A percentile compares a stretch with the other conserved stretches of the same genome.
phyloP scores from a whole-genome alignment of 2,329 filamentous ascomycete species.

The Colletotrichum eremochloae region DNA sequence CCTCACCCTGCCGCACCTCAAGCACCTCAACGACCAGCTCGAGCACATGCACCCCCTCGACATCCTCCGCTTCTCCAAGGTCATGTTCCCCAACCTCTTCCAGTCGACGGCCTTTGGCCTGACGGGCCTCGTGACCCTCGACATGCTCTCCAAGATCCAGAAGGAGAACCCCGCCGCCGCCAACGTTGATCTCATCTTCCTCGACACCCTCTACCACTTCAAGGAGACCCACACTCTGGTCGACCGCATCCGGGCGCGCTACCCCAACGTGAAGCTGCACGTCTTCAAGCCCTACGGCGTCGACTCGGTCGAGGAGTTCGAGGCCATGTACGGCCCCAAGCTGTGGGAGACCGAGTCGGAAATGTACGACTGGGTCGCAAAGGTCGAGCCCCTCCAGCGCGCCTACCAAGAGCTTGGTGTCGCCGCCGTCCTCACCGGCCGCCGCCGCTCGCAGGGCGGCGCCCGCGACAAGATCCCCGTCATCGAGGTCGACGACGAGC shows the following conservation, averaged over 20 bases:
- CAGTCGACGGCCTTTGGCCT: conserved; percentile 88
- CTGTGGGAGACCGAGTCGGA: conserved; percentile 90
- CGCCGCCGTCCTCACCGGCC: conserved; percentile 91
- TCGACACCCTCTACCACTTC: conserved; percentile 89
- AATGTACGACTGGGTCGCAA: conserved; percentile 96
- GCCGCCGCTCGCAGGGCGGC: conserved; percentile 91
- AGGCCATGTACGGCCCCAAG: conserved; percentile 82
- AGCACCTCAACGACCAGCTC: conserved; percentile 91
- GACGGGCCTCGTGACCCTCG: conserved; percentile 84
- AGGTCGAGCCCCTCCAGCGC: conserved; percentile 95
- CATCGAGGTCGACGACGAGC: conserved; percentile 89
- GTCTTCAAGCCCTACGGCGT: conserved; percentile 88
- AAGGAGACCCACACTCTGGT: conserved; percentile 81
- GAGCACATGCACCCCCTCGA: conserved; percentile 91
- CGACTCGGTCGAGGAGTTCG: conserved; percentile 81
- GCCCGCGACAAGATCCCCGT: conserved; percentile 92
- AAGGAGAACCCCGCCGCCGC: conserved; percentile 71
- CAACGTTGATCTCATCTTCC: conserved; percentile 79
- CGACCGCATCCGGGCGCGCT: conserved; percentile 79
- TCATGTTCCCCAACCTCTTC: conserved; percentile 89
- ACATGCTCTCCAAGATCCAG: conserved; percentile 85
- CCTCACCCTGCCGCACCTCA: conserved; percentile 89
- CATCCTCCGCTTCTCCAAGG: conserved; percentile 91
- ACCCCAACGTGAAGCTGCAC: conserved; percentile 85
- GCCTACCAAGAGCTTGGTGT: conserved; percentile 91